These are phyloP conservation scores for Euphrasia confusa DNA, from an alignment of 257 asterid genomes.

Conservation along the genomic window DNA sequence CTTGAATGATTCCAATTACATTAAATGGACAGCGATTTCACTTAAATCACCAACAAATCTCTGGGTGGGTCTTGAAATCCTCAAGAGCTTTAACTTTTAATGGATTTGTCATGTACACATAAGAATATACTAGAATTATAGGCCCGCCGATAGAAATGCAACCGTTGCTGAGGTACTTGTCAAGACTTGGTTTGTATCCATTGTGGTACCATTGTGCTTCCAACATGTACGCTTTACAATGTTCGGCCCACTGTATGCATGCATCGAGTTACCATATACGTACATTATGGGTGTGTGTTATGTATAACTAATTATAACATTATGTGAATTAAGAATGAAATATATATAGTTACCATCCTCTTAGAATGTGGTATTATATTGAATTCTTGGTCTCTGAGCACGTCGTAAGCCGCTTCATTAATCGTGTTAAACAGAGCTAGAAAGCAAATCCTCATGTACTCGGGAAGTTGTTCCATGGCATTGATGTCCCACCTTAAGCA, in stretches of 20 bases:
- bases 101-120: slow-evolving; percentile 25
- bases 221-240: slow-evolving; percentile 1
- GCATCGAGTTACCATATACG: no score
- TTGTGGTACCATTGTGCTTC: slow-evolving; percentile 25
- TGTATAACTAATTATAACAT: no score
- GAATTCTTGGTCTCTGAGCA: slow-evolving; percentile 29
- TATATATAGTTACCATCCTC: slow-evolving; percentile 10
- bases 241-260: no score
- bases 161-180: slow-evolving; percentile 19
- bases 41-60: no score
- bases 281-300: not conserved
- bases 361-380: slow-evolving; percentile 20
- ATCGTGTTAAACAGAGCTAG: slow-evolving; percentile 29
- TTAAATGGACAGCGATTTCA: no score
- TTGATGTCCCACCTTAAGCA: slow-evolving; percentile 33
- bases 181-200: slow-evolving; percentile 28
- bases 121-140: slow-evolving; percentile 22
- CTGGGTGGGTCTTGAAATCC: slow-evolving; percentile 15
- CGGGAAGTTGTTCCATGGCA: slow-evolving; percentile 28
- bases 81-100: slow-evolving; percentile 15
- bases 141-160: slow-evolving; percentile 25
- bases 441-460: slow-evolving; percentile 34
- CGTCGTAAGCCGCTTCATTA: slow-evolving; percentile 20
- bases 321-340: no score
- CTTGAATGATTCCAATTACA: no score